A percentile compares a stretch with the other conserved stretches of the same genome.
These are phyloP conservation scores for Karstenula rhodostoma DNA, from an alignment of 2,329 filamentous ascomycete genomes.

Conservation along the genomic window DNA sequence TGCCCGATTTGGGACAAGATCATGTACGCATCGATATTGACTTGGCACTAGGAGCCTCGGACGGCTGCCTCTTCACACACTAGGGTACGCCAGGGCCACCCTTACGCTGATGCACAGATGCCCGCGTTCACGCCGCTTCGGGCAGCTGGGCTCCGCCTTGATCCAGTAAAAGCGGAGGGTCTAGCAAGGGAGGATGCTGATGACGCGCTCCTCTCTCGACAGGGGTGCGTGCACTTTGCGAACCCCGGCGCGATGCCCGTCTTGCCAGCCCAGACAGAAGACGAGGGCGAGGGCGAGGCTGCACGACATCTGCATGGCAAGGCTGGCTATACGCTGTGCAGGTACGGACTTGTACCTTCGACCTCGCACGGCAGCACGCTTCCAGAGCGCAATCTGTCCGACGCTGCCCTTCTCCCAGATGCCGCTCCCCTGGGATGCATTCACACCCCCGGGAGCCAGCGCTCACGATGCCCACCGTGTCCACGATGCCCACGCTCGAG, in stretches of 20 bases:
- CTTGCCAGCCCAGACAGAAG: background rate
- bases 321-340: slow-evolving; percentile 12
- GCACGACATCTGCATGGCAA: slow-evolving; percentile 16
- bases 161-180: slow-evolving; percentile 12
- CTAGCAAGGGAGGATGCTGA: slow-evolving; percentile 8
- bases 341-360: slow-evolving; percentile 8
- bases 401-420: background rate
- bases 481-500: background rate
- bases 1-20: slow-evolving; percentile 12
- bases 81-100: slow-evolving; percentile 8
- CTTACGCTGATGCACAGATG: slow-evolving; percentile 2
- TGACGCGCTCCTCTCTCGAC: slow-evolving; percentile 15
- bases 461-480: background rate
- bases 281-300: slow-evolving; percentile 5
- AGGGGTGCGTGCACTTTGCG: slow-evolving; percentile 21
- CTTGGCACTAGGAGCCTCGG: slow-evolving; percentile 17
- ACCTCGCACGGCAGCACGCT: background rate
- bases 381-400: slow-evolving; percentile 9
- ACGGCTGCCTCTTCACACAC: slow-evolving; percentile 19
- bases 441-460: background rate
- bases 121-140: slow-evolving; percentile 3
- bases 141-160: slow-evolving; percentile 11
- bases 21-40: slow-evolving; percentile 13
- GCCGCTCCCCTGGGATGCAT: slow-evolving; percentile 1
- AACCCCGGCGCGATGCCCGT: slow-evolving; percentile 19